Evolutionary conservation across 1,284 basidiomycete genomes (phyloP).

Genomic region (Abortiporus biennis): DNA sequence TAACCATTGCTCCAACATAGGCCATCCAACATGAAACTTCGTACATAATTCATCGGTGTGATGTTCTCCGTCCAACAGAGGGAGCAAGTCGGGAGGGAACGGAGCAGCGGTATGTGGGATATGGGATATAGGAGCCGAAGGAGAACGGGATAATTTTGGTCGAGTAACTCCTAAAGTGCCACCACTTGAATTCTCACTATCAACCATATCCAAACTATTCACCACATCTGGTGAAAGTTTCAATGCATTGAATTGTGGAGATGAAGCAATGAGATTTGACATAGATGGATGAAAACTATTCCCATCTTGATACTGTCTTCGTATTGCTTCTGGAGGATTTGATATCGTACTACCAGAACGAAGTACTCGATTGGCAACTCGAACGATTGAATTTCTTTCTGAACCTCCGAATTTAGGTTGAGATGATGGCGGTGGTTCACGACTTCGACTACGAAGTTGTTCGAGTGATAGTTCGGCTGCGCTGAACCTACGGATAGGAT

Average conservation of each 20-base stretch:
- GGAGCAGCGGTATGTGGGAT: conserved; percentile 18
- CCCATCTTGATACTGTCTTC: background rate
- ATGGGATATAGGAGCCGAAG: conserved; percentile 30
- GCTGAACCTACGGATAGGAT: conserved; percentile 20
- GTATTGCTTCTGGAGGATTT: background rate
- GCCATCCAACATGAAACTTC: conserved; percentile 80
- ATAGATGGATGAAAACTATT: background rate
- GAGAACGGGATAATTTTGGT: conserved; percentile 38
- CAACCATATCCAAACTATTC: conserved; percentile 14
- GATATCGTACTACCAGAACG: background rate
- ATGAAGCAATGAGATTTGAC: conserved; percentile 15
- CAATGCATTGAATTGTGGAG: conserved; percentile 15
- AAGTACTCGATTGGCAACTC: conserved; percentile 8
- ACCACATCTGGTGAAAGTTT: conserved; percentile 13
- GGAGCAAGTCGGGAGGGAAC: conserved; percentile 53
- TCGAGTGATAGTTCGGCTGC: conserved; percentile 31
- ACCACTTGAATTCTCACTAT: conserved; percentile 23
- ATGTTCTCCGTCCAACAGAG: conserved; percentile 80
- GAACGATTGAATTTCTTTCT: conserved; percentile 9
- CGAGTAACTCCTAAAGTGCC: conserved; percentile 29
- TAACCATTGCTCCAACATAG: conserved; percentile 74
- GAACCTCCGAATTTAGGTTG: background rate
- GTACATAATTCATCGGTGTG: conserved; percentile 90
- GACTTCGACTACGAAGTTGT: conserved; percentile 21
- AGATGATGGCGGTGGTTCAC: too few relatives aligned